Conservation (phyloP, 1,284 basidiomycete genomes). For the Trichosporon ovoides region DNA sequence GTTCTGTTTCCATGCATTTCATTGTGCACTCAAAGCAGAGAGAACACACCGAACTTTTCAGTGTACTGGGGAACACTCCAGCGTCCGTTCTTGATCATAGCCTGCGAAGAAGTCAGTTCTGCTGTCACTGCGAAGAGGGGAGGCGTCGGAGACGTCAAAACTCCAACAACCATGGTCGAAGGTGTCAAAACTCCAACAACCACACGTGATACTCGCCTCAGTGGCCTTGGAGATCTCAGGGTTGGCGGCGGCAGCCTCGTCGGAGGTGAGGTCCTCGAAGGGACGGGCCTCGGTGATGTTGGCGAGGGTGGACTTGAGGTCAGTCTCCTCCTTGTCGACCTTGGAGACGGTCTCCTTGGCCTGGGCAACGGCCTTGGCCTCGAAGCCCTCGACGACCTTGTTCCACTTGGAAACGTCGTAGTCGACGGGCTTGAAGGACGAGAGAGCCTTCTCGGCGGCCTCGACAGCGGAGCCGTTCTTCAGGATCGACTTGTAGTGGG, state of each 20-base stretch:
- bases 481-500: constrained; percentile 82
- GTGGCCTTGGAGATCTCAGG: constrained; percentile 89
- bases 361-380: constrained; percentile 88
- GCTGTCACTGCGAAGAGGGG: neutral
- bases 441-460: constrained; percentile 85
- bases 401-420: constrained; percentile 89
- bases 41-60: constrained; percentile 83
- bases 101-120: constrained; percentile 55
- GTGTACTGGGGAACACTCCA: constrained; percentile 85
- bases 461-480: constrained; percentile 91
- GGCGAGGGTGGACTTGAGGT: constrained; percentile 86
- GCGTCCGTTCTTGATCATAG: constrained; percentile 98
- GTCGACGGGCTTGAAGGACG: constrained; percentile 89
- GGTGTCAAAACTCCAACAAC: too few species aligned
- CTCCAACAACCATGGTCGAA: too few species aligned
- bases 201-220: constrained; percentile 5
- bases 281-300: constrained; percentile 98
- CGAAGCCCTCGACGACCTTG: constrained; percentile 95
- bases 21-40: too few species aligned
- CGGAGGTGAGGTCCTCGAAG: constrained; percentile 92
- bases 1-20: neutral
- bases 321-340: constrained; percentile 86
- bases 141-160: neutral
- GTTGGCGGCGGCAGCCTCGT: constrained; percentile 87
- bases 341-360: constrained; percentile 87